These are phyloP conservation scores for Debaryomyces maramus DNA, from an alignment of 805 yeast species.

Conservation along the genomic window DNA sequence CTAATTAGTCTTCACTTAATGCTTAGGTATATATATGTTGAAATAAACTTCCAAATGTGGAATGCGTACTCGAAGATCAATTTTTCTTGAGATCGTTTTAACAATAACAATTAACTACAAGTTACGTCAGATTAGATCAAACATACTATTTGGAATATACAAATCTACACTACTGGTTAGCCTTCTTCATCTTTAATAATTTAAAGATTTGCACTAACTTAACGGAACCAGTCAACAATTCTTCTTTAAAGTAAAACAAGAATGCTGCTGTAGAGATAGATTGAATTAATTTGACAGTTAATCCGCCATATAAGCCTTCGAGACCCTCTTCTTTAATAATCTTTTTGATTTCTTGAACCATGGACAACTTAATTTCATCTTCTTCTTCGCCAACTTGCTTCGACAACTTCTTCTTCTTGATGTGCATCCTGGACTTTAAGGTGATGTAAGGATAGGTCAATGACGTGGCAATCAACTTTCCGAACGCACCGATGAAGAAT, in stretches of 20 bases:
- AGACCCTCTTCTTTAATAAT: slow-evolving; percentile 72
- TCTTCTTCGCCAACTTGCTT: slow-evolving; percentile 7
- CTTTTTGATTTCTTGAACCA: slow-evolving; percentile 53
- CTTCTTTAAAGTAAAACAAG: slow-evolving; percentile 87
- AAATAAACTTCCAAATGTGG: no score
- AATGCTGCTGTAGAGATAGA: slow-evolving; percentile 88
- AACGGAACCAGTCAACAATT: slow-evolving; percentile 62
- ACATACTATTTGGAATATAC: no score
- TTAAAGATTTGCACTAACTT: slow-evolving; percentile 47
- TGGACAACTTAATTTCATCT: slow-evolving; percentile 31
- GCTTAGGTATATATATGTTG: no score
- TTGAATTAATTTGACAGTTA: slow-evolving; percentile 76
- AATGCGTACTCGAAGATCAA: no score
- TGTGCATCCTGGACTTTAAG: slow-evolving; percentile 83
- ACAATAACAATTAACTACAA: no score
- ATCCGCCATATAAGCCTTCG: slow-evolving; percentile 77
- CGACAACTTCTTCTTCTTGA: slow-evolving; percentile 42
- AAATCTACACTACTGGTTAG: no score
- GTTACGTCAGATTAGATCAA: no score
- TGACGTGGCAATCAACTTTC: slow-evolving; percentile 85
- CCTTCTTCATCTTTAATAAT: slow-evolving; percentile 23
- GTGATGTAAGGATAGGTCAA: slow-evolving; percentile 92
- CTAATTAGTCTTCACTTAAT: no score
- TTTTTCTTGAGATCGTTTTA: no score
- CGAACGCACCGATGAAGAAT: slow-evolving; percentile 83